A percentile compares a stretch with the other conserved stretches of the same genome.
Evolutionary conservation across 1,139 yeast genomes (phyloP).

Genomic region (Pichia cactophila): DNA sequence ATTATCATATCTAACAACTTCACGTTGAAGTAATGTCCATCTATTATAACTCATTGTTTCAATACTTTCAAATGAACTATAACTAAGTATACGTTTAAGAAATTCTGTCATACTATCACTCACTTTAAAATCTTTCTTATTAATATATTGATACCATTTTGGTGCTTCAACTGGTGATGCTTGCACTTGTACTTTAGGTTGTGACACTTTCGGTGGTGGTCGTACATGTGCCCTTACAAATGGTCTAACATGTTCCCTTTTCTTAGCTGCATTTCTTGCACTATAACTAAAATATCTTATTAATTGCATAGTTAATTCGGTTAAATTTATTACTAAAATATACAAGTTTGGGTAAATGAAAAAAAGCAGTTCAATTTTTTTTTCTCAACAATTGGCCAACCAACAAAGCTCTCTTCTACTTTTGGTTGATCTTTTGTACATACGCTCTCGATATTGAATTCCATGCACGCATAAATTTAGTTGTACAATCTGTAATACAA

Average conservation of each 20-base stretch:
- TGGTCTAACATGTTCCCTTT: background rate
- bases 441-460: constrained; percentile 72
- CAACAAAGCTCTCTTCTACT: constrained; percentile 2
- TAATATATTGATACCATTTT: constrained; percentile 16
- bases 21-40: constrained; percentile 1
- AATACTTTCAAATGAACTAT: constrained; percentile 14
- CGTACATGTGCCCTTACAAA: background rate
- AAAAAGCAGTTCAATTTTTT: too few species aligned
- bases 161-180: background rate
- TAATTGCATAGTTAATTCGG: background rate
- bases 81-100: constrained; percentile 8
- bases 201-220: constrained; percentile 5
- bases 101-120: background rate
- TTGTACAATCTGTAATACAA: constrained; percentile 72
- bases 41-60: constrained; percentile 1
- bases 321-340: too few species aligned
- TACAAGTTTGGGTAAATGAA: too few species aligned
- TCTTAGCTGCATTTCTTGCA: background rate
- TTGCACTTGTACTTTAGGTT: background rate
- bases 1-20: constrained; percentile 2
- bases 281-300: background rate
- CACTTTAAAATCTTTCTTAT: constrained; percentile 4
- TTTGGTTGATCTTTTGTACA: constrained; percentile 49
- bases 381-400: too few species aligned
- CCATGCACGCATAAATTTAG: constrained; percentile 90